These are phyloP conservation scores for Paramecium sonneborni DNA, from an alignment of 73 alveolate species.

Conservation along the genomic window DNA sequence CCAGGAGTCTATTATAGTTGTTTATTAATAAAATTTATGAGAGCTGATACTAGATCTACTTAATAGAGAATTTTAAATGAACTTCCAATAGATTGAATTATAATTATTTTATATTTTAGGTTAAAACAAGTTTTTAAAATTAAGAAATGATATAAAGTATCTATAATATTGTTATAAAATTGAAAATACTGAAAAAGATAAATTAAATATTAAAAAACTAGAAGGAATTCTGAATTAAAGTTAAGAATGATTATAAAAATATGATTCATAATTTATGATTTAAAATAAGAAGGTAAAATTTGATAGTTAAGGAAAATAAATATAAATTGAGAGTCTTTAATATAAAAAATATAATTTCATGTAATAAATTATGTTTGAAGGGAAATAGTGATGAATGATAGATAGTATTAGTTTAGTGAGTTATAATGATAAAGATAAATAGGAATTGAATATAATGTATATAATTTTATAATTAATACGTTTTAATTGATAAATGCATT, in stretches of 20 bases:
- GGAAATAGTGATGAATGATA: background rate
- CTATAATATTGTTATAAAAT: no score
- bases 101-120: background rate
- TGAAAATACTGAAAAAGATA: no score
- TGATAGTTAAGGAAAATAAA: no score
- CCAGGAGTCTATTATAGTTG: background rate
- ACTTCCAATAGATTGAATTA: slow-evolving; percentile 37
- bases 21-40: background rate
- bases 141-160: no score
- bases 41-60: background rate
- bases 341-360: no score
- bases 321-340: no score
- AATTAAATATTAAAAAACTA: no score
- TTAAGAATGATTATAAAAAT: no score
- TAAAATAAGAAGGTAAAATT: no score
- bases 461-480: background rate
- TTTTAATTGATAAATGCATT: slow-evolving; percentile 7
- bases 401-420: no score
- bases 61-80: background rate
- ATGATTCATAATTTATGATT: no score
- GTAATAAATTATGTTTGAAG: background rate
- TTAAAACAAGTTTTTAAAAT: background rate
- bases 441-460: background rate
- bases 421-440: background rate
- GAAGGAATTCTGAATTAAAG: no score